A percentile compares a stretch with the other conserved stretches of the same genome.
These are phyloP conservation scores for Filobasidium floriforme DNA, from an alignment of 768 basidiomycete genomes.

Conservation along the genomic window DNA sequence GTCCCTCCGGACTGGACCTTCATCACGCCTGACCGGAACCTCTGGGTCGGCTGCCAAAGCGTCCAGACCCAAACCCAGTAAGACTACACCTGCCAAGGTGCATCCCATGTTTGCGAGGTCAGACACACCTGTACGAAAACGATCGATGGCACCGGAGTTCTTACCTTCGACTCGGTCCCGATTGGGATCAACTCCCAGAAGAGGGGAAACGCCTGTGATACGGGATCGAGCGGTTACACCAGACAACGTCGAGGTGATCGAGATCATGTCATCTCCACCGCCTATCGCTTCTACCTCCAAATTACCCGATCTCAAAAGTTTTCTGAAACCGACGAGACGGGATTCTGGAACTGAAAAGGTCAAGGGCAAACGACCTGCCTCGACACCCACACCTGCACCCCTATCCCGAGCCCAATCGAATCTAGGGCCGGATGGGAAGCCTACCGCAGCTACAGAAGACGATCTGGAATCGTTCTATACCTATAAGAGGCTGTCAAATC, in stretches of 20 bases:
- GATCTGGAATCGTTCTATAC: conserved; percentile 3
- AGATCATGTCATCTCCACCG: not conserved
- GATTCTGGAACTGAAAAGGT: not conserved
- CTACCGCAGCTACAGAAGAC: not conserved
- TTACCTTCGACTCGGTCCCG: no score
- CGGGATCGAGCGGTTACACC: not conserved
- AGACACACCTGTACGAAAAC: not conserved
- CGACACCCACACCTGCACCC: not conserved
- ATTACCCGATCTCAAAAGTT: not conserved
- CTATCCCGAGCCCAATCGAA: not conserved
- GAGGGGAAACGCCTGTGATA: no score
- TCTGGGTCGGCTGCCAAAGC: not conserved
- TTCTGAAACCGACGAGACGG: not conserved
- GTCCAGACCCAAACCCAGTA: not conserved
- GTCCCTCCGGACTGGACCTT: not conserved
- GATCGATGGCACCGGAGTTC: not conserved
- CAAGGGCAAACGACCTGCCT: not conserved
- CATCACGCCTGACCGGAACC: no score
- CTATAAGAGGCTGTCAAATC: not conserved
- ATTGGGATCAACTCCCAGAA: no score
- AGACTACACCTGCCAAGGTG: not conserved
- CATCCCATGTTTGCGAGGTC: not conserved
- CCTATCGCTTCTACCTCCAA: not conserved
- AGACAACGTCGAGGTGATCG: not conserved
- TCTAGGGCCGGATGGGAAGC: not conserved